phyloP scores from a whole-genome alignment of 805 yeast species.

The Pichia nanzhaoensis region DNA sequence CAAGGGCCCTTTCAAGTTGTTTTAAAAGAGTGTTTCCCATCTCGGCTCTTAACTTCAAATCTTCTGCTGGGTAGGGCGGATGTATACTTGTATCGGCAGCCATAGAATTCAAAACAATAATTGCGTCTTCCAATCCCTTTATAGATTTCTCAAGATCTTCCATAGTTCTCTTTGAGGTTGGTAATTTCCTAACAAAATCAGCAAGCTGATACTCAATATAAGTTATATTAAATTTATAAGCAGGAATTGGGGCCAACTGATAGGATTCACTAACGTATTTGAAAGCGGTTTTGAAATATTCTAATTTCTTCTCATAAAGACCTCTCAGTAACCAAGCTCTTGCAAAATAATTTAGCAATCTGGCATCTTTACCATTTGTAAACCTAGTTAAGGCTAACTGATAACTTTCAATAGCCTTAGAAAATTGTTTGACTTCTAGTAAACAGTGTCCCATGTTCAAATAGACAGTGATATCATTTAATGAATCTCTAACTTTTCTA shows the following conservation, averaged over 20 bases:
- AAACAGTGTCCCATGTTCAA: conserved; percentile 85
- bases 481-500: conserved; percentile 82
- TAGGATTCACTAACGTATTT: conserved; percentile 57
- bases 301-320: conserved; percentile 53
- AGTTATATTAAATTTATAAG: conserved; percentile 72
- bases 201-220: conserved; percentile 82
- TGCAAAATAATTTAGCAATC: conserved; percentile 66
- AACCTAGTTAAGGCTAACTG: conserved; percentile 69
- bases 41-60: conserved; percentile 78
- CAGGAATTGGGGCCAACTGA: conserved; percentile 33
- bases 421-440: conserved; percentile 71
- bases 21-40: conserved; percentile 74
- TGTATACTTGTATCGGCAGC: conserved; percentile 42
- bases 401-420: conserved; percentile 84
- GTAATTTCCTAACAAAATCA: conserved; percentile 63
- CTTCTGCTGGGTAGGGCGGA: conserved; percentile 76
- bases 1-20: conserved; percentile 62
- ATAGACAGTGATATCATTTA: conserved; percentile 76
- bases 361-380: conserved; percentile 56
- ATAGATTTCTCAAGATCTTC: conserved; percentile 54
- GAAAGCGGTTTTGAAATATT: conserved; percentile 54
- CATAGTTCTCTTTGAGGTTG: conserved; percentile 51
- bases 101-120: conserved; percentile 49
- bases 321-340: conserved; percentile 87
- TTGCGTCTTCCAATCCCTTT: conserved; percentile 55